Conservation (phyloP, 1,139 yeast genomes). For the Suhomyces guaymorum region DNA sequence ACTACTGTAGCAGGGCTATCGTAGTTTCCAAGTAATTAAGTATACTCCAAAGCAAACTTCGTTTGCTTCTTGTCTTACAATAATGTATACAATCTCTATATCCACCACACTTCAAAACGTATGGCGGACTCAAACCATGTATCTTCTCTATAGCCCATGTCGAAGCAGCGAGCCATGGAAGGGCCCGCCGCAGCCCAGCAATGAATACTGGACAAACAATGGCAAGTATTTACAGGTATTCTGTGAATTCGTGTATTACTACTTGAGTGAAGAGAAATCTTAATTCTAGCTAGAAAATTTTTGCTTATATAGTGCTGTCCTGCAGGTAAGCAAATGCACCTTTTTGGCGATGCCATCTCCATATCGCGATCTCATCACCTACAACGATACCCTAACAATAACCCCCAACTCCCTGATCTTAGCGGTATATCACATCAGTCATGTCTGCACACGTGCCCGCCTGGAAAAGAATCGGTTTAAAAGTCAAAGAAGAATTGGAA, state of each 20-base stretch:
- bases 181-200: slow-evolving; percentile 6
- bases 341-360: not conserved
- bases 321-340: not conserved
- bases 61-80: too few relatives aligned
- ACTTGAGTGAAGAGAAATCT: too few relatives aligned
- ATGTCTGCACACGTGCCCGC: slow-evolving; percentile 61
- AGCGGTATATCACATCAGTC: not conserved
- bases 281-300: not conserved
- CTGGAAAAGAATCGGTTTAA: slow-evolving; percentile 84
- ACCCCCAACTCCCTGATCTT: too few relatives aligned
- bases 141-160: slow-evolving; percentile 37
- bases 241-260: not conserved
- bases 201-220: slow-evolving; percentile 13
- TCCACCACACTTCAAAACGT: slow-evolving; percentile 44
- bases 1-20: too few relatives aligned
- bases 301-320: not conserved
- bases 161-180: slow-evolving; percentile 19
- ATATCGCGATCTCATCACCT: too few relatives aligned
- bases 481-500: slow-evolving; percentile 46
- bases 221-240: slow-evolving; percentile 10
- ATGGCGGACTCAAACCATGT: slow-evolving; percentile 61
- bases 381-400: too few relatives aligned
- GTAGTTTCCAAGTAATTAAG: not conserved
- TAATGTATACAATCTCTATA: slow-evolving; percentile 56
- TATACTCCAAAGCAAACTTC: too few relatives aligned